A percentile compares a stretch with the other conserved stretches of the same genome.
Evolutionary conservation across 2,329 filamentous ascomycete genomes (phyloP).

Genomic region (Parastagonospora avenae): DNA sequence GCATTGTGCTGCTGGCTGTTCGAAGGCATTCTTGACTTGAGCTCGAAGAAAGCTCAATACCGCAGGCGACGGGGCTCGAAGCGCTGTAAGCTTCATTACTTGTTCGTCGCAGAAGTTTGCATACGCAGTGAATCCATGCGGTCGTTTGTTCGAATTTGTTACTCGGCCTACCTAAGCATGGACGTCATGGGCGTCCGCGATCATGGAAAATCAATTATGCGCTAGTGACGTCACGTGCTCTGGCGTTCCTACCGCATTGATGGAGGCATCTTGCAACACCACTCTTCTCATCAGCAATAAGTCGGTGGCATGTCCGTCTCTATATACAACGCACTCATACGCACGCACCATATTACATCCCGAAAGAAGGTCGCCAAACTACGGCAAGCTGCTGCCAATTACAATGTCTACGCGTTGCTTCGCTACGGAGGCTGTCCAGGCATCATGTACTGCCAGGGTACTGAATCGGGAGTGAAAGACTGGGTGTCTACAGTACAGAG

Average conservation of each 20-base stretch:
- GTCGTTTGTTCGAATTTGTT: conserved; percentile 17
- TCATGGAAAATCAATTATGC: conserved; percentile 22
- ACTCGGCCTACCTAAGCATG: conserved; percentile 9
- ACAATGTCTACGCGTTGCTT: conserved; percentile 67
- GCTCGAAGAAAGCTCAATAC: conserved; percentile 46
- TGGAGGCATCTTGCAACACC: neutral
- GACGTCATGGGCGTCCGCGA: conserved; percentile 18
- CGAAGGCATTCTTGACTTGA: conserved; percentile 39
- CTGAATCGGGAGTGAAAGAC: conserved; percentile 59
- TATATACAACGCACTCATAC: conserved; percentile 66
- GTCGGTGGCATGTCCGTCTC: conserved; percentile 24
- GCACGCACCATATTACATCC: conserved; percentile 81
- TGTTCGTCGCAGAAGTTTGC: conserved; percentile 22
- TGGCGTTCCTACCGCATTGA: conserved; percentile 1
- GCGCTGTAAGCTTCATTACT: conserved; percentile 45
- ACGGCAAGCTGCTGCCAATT: conserved; percentile 65
- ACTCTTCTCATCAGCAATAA: neutral
- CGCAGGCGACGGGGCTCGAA: conserved; percentile 43
- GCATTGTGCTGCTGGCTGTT: conserved; percentile 29
- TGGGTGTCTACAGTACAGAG: conserved; percentile 70
- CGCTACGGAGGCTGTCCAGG: conserved; percentile 72
- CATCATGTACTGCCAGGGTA: conserved; percentile 77
- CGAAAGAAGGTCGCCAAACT: conserved; percentile 73
- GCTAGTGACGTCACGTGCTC: conserved; percentile 39
- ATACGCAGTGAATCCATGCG: conserved; percentile 36